Base-by-base conservation (phyloP, 2,329 filamentous ascomycete species). In the Stemphylium vesicarium region DNA sequence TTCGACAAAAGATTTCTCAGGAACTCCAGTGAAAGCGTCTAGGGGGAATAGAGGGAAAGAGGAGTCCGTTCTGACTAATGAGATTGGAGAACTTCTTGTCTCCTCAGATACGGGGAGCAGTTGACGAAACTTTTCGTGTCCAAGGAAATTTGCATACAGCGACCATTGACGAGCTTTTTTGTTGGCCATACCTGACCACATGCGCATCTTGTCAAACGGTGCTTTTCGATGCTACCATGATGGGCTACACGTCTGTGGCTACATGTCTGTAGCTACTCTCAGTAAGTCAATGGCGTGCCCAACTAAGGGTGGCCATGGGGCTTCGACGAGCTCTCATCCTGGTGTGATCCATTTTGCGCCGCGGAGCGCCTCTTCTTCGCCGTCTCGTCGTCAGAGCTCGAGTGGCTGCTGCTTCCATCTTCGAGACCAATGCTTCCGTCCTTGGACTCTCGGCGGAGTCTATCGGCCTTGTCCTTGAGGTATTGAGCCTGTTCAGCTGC, bases 401-500 rank as follows among this genome's bases (percentile, higher is more conserved):
- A 71, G 35, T 69, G 70, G 52, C 72, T 77, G 41, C 75, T 76
- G 54, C 77, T 78, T 33, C 69, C 75, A 49, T 74, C 74, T 52
- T 70, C 74, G 56, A 71, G 52, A 1, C 60, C 59, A 43, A 69
- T 63, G 16, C 58, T 67, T 24, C 74, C 78, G 51, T 77, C 76
- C 68, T 81, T 80, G 56, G 78, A 80, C 60, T 82, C 79, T 39
- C 78, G 69, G 18, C 80, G 74, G 7, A 82, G 71, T 47, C 79
- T 68, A 44, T 82, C 80, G 15, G 80, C 80, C 64, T 81, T 81
- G 55, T 80, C 79, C 54, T 81, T 80, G 48, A 82, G 70, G 12
- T 78, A 70, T 48, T 78, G 77, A 26, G 80, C 80, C 62, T 82
- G 79, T 54, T 82, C 79, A 12, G 80, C 80, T 13, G 80, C 80